Conservation (phyloP, 495 filamentous ascomycete species). For the Talaromyces liani region DNA sequence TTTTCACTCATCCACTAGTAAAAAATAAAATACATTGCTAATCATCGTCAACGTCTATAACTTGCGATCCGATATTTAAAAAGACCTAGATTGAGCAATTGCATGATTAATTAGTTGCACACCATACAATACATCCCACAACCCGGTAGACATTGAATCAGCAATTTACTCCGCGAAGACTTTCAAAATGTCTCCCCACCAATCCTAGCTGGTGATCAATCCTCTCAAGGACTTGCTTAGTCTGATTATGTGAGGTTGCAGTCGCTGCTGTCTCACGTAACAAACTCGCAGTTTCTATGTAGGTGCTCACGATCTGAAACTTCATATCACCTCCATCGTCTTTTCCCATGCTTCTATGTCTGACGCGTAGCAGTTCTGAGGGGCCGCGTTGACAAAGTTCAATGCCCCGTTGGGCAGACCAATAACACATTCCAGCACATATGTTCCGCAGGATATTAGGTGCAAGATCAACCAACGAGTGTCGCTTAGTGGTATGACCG, state of each 20-base stretch:
- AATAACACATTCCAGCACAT: conserved; percentile 1
- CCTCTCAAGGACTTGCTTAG: background rate
- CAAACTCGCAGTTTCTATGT: background rate
- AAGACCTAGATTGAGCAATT: too few species aligned
- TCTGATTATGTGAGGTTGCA: background rate
- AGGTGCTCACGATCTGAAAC: background rate
- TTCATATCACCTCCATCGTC: background rate
- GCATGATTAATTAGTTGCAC: too few species aligned
- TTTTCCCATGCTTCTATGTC: background rate
- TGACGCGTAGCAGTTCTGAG: background rate
- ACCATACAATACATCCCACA: too few species aligned
- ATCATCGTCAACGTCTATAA: too few species aligned
- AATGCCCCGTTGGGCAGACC: background rate
- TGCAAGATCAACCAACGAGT: background rate
- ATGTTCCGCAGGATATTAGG: background rate
- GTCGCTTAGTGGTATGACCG: background rate
- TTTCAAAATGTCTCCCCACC: background rate
- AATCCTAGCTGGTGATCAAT: background rate
- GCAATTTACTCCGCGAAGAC: background rate
- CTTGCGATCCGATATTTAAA: too few species aligned
- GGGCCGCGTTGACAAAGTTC: background rate
- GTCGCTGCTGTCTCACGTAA: background rate
- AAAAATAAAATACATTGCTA: too few species aligned
- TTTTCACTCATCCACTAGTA: too few species aligned
- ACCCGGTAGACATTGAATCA: background rate